A percentile compares a stretch with the other conserved stretches of the same genome.
Conservation (phyloP, 163 green algal species). For the Volvox carteri region DNA sequence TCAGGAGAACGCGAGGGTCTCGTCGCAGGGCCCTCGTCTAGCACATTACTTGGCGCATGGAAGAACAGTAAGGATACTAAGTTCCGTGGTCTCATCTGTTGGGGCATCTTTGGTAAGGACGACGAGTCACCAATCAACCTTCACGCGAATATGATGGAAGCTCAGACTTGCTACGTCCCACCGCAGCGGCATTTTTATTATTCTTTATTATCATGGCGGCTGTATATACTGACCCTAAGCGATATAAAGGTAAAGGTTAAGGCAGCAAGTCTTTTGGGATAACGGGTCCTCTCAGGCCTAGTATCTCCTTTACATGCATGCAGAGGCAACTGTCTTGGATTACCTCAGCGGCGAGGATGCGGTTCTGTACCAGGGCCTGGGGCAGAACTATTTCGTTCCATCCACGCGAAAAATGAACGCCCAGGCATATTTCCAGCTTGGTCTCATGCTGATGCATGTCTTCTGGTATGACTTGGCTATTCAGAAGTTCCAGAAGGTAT, state of each 20-base stretch:
- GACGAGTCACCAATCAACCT: neutral
- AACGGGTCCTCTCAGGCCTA: too few relatives aligned
- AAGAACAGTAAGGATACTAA: conserved; percentile 4
- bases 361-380: conserved; percentile 30
- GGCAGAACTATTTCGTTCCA: neutral
- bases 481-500: conserved; percentile 25
- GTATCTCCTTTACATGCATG: neutral
- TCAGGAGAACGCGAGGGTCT: neutral
- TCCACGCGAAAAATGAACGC: conserved; percentile 18
- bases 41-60: neutral
- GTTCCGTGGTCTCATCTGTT: conserved; percentile 13
- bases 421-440: conserved; percentile 28
- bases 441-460: conserved; percentile 32
- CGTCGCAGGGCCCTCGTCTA: neutral
- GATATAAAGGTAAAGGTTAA: conserved; percentile 34
- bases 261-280: neutral
- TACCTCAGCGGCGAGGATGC: conserved; percentile 35
- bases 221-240: conserved; percentile 32
- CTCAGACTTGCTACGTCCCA: neutral
- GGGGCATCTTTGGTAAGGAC: conserved; percentile 42
- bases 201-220: conserved; percentile 53
- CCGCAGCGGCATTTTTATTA: conserved; percentile 2
- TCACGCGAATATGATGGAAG: conserved; percentile 2
- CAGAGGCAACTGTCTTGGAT: neutral
- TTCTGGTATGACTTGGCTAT: conserved; percentile 53